Percentiles rank a stretch among this genome's conserved stretches.
Evolutionary conservation across 768 basidiomycete genomes (phyloP).

Genomic region (Saitozyma sp.): DNA sequence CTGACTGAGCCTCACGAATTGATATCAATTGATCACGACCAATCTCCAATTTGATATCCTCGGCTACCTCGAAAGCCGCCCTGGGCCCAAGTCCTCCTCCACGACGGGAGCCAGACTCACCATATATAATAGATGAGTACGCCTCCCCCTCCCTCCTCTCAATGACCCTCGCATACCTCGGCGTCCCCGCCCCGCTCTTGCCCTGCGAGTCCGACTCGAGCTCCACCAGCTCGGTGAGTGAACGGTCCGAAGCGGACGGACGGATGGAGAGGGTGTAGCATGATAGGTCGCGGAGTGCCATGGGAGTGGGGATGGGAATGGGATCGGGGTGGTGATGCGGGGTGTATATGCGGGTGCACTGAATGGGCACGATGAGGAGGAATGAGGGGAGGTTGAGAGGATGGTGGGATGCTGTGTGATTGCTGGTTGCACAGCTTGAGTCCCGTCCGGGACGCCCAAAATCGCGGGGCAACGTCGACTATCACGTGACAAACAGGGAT

Average conservation of each 20-base stretch:
- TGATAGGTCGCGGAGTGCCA: slow-evolving; percentile 36
- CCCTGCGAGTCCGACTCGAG: neutral
- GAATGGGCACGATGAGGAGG: no score
- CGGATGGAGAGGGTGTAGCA: slow-evolving; percentile 36
- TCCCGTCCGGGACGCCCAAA: no score
- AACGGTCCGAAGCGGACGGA: slow-evolving; percentile 16
- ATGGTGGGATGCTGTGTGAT: no score
- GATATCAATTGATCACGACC: neutral
- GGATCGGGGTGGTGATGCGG: no score
- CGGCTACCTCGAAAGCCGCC: no score
- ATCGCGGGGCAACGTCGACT: no score
- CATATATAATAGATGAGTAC: slow-evolving; percentile 37
- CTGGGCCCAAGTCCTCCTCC: no score
- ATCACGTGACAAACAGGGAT: no score
- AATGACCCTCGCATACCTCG: slow-evolving; percentile 31
- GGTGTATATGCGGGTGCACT: no score
- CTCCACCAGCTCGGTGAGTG: slow-evolving; percentile 19
- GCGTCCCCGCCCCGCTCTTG: neutral
- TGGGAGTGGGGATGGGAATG: neutral
- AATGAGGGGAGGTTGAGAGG: no score
- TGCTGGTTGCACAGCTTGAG: no score
- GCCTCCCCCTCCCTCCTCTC: slow-evolving; percentile 31
- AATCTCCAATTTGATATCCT: neutral
- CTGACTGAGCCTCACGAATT: no score
- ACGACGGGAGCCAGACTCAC: slow-evolving; percentile 26